A percentile compares a stretch with the other conserved stretches of the same genome.
These are phyloP conservation scores for Poterioochromonas sp. DNA, from an alignment of 352 stramenopile genomes.

Conservation along the genomic window DNA sequence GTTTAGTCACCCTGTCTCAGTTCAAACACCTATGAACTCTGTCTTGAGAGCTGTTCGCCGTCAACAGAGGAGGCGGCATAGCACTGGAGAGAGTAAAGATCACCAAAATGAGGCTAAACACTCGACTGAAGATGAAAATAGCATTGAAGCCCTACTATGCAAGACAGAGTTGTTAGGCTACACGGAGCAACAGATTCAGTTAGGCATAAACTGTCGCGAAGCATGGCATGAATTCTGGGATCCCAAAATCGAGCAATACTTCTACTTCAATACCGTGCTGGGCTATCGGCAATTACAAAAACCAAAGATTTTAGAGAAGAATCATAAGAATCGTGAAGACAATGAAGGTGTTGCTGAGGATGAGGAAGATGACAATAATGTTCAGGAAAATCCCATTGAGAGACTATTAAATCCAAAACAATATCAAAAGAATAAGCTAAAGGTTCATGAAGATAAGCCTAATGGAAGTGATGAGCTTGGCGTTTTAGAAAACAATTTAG, in stretches of 20 bases:
- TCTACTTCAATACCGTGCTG: neutral
- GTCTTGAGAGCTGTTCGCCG: too few species aligned
- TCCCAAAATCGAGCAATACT: neutral
- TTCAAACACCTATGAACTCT: neutral
- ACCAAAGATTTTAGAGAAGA: neutral
- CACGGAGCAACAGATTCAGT: neutral
- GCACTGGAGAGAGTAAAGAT: too few species aligned
- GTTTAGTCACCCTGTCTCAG: neutral
- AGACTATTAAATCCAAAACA: neutral
- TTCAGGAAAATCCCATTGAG: neutral
- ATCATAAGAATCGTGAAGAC: neutral
- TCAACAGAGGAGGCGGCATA: too few species aligned
- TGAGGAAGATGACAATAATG: neutral
- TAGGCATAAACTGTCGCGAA: neutral
- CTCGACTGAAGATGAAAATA: neutral
- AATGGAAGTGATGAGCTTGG: neutral
- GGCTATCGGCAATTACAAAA: conserved; percentile 3
- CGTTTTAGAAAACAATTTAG: neutral
- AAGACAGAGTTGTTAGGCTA: neutral
- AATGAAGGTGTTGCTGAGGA: neutral
- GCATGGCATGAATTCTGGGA: neutral
- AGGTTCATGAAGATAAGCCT: neutral
- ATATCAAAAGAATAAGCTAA: neutral
- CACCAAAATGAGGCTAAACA: too few species aligned
- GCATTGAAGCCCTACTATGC: neutral